Base-by-base conservation (phyloP, 495 filamentous ascomycete species). In the Parmelia sp. region DNA sequence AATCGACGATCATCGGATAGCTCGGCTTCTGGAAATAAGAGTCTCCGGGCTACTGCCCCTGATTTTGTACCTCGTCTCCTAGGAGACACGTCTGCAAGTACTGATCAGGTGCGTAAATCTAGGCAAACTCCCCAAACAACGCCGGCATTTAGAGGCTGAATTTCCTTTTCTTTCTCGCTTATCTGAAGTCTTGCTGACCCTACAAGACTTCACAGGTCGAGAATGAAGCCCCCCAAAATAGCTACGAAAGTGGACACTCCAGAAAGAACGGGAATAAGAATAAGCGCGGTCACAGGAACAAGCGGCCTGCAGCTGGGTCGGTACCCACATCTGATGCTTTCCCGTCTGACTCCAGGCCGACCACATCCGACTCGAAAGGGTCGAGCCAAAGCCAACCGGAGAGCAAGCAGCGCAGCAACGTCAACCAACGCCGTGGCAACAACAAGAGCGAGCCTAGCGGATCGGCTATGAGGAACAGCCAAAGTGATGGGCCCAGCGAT, bases 31-130 rank as follows among this genome's bases (percentile, higher is more conserved):
- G 56, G 55, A 47, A 55, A 23, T 10, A 63, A 53, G 25, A 59
- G 44, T 35, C 62, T 64, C 23, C 40, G 62, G 23, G 56, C 62
- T 51, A 64, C 40, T n/a, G 62, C 62, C 14, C 62, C 62, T 44
- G 62, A 64, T 5, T 64, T 64, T 14, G 42, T 64, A 27, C 62
- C 62, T 51, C 31, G 14, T 19, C 12, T 11, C 29, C 62, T 59
- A 25, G 31, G 21, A 39, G 59, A 51, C 12, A 62, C 17, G 21
- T 19, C 14, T 51, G 17, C 31, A 15, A 61, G 55, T 7, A 42
- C 14, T 8, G 45, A 5, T 36, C 27, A 58, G n/a, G 23, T 40
- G 25, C 25, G 27, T 33, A 36, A 29, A 39, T 35, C 10, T 40
- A n/a, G 14, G 56, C 15, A 4, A 19, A 9, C 4, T 21, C 1